A percentile compares a stretch with the other conserved stretches of the same genome.
Conservation (phyloP, 2,329 filamentous ascomycete species). For the Penicillium sp. region DNA sequence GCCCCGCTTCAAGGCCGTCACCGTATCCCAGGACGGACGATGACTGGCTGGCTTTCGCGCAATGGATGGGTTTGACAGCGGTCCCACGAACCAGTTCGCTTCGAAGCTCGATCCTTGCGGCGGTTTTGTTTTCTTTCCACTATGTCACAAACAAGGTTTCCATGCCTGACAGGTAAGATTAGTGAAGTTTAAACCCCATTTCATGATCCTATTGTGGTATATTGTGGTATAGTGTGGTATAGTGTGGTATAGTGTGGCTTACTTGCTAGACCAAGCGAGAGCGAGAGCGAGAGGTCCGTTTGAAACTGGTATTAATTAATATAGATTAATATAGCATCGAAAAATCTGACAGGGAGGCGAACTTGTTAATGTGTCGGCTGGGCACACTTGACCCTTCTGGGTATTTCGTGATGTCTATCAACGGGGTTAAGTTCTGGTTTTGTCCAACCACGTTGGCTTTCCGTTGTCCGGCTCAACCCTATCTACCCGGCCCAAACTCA, state of each 20-base stretch:
- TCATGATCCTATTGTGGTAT: not conserved
- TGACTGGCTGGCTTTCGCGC: slow-evolving; percentile 7
- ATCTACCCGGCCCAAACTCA: slow-evolving; percentile 25
- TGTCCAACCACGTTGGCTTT: slow-evolving; percentile 14
- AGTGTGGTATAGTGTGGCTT: not conserved
- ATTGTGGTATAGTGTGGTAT: not conserved
- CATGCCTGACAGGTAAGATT: not conserved
- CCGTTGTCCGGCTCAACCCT: slow-evolving; percentile 17
- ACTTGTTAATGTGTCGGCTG: not conserved
- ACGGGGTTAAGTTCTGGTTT: not conserved
- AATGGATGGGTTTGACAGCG: slow-evolving; percentile 13
- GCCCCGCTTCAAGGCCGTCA: slow-evolving; percentile 12
- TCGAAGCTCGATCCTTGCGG: not conserved
- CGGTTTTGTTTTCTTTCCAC: not conserved
- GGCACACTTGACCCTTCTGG: slow-evolving; percentile 1
- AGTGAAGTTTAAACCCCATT: not conserved
- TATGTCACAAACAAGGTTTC: slow-evolving; percentile 3
- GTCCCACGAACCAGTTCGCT: slow-evolving; percentile 14
- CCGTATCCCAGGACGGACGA: slow-evolving; percentile 1
- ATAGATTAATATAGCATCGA: not conserved
- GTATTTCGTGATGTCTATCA: slow-evolving; percentile 2
- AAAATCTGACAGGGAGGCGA: slow-evolving; percentile 1
- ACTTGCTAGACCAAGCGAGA: not conserved
- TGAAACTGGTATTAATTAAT: not conserved
- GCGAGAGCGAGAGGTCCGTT: not conserved